Evolutionary conservation across 1,139 yeast genomes (phyloP), one percentile per base, ranked within the genome.

Genomic region (Debaryomycetaceae sp.): DNA sequence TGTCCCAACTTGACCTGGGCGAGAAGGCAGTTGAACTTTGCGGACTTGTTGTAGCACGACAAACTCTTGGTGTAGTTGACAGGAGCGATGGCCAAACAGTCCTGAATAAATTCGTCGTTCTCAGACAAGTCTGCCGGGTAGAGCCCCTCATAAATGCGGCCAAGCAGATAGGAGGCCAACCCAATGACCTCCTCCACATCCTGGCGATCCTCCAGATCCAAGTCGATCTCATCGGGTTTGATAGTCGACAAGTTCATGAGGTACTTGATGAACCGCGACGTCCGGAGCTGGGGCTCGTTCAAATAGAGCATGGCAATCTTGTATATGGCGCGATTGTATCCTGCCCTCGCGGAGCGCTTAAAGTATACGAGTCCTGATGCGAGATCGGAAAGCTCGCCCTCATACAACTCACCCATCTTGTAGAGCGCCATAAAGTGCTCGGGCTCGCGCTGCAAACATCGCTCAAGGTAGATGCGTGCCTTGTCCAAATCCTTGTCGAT

Each of bases 1-100:
- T 76, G 73, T 4, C 96, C 98, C 27, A 90, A 61, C 39, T 83
- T 75, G 45, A 81, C 86, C 51, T 85, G 94, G 0, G 96, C 82
- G 25, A 85, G 74, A 8, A 87, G 62, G 45, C 87, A 81, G 26
- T 77, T 75, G 36, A 77, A 60, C 41, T 73, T 71, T 5, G 96
- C 95, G 4, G 95, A 82, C 36, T 73, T 73, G 43, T 78, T 67
- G 53, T 78, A 90, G 42, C 72, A 72, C 25, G 75, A 64, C 32
- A 85, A 58, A 6, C 95, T 77, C 40, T 66, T 68, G n/a, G 67
- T 53, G 32, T 70, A 69, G 48, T 78, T 63, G 13, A 62, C 67
- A 1, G 71, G 69, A 0, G 65, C 62, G 29, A 50, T 37, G 39
- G 55, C 57, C 32, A 61, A 47, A 11, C 64, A 48, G 36, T 50